Conservation (phyloP, 345 rosid species). For the Acer saccharum region DNA sequence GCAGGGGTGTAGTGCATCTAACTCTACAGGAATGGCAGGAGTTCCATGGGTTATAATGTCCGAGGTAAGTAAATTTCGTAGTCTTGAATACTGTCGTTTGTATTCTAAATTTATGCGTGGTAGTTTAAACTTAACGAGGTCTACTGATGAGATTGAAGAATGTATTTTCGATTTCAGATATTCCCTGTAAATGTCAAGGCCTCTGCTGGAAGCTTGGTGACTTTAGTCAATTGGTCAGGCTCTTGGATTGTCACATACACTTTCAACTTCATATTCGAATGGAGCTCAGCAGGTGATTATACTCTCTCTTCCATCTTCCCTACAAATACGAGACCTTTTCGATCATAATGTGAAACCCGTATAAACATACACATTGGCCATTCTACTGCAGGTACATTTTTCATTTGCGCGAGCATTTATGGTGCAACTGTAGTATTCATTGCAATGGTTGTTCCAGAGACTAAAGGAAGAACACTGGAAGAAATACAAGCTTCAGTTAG, state of each 20-base stretch:
- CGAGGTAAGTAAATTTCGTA: slow-evolving; percentile 43
- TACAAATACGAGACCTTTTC: not conserved
- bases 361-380: not conserved
- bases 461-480: slow-evolving; percentile 62
- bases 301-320: not conserved
- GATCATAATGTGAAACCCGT: too few species aligned
- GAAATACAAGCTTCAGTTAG: slow-evolving; percentile 52
- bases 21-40: slow-evolving; percentile 51
- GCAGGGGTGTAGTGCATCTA: slow-evolving; percentile 41
- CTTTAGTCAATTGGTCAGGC: slow-evolving; percentile 42
- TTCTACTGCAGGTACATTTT: slow-evolving; percentile 43
- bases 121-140: not conserved
- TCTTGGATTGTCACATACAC: slow-evolving; percentile 42
- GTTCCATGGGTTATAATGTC: slow-evolving; percentile 68
- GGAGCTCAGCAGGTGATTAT: slow-evolving; percentile 45
- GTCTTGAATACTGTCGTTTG: not conserved
- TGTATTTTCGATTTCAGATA: slow-evolving; percentile 31
- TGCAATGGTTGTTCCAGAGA: slow-evolving; percentile 56
- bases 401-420: slow-evolving; percentile 36
- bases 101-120: too few species aligned
- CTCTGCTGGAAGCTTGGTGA: slow-evolving; percentile 50
- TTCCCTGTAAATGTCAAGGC: slow-evolving; percentile 53
- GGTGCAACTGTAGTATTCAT: slow-evolving; percentile 36
- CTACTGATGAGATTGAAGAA: not conserved
- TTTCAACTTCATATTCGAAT: slow-evolving; percentile 47